A percentile compares a stretch with the other conserved stretches of the same genome.
Conservation (phyloP, 257 asterid genomes). For the Penstemon barbatus region DNA sequence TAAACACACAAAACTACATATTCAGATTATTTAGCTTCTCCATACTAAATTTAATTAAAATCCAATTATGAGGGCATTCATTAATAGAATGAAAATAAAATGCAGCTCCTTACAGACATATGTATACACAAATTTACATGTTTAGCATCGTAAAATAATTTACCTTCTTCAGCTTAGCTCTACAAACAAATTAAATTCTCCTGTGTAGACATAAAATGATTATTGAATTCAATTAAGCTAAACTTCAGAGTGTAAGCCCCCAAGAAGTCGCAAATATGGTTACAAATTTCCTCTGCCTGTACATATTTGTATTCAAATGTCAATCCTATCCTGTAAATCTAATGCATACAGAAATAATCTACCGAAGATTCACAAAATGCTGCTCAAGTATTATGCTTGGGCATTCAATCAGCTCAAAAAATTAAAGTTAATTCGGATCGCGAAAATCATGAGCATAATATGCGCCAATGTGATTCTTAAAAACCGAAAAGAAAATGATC, state of each 20-base stretch:
- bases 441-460: not conserved
- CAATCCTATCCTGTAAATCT: not conserved
- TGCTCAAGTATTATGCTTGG: not conserved
- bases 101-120: not conserved
- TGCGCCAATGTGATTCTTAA: not conserved
- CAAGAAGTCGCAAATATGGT: not conserved
- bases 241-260: not conserved
- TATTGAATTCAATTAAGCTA: too few relatives aligned
- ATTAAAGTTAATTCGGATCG: not conserved
- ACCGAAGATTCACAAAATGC: not conserved
- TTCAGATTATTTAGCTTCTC: not conserved
- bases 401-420: not conserved
- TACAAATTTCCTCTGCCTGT: not conserved
- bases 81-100: not conserved
- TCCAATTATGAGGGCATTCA: not conserved
- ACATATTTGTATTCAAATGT: not conserved
- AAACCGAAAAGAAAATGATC: not conserved
- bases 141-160: not conserved
- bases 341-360: not conserved
- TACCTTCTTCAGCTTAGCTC: not conserved
- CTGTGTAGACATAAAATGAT: too few relatives aligned
- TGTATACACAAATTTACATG: not conserved
- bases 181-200: not conserved
- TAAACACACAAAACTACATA: not conserved
- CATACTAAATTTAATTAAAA: not conserved